Evolutionary conservation across 2,329 filamentous ascomycete species (phyloP).

Genomic region (Xylariomycetidae sp.): DNA sequence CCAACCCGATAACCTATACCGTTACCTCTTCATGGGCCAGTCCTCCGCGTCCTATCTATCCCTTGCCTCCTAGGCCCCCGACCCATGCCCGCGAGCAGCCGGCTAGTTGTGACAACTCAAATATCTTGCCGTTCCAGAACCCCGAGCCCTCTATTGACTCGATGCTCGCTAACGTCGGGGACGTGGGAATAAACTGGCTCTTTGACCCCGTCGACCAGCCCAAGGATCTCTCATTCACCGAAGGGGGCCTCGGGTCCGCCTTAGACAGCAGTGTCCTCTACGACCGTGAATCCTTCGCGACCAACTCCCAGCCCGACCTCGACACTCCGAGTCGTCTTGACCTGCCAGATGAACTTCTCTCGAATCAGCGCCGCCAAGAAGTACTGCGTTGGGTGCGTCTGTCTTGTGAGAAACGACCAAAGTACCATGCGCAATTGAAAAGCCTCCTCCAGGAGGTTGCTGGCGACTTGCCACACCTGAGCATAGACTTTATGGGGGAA

Average conservation of each 20-base stretch:
- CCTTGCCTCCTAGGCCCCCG: too few species aligned
- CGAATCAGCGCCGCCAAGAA: constrained; percentile 39
- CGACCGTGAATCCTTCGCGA: constrained; percentile 44
- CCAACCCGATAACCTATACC: too few species aligned
- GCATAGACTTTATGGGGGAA: constrained; percentile 74
- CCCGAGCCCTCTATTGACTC: constrained; percentile 28
- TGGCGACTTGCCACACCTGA: constrained; percentile 48
- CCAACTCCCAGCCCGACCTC: constrained; percentile 38
- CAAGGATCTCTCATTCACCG: constrained; percentile 41
- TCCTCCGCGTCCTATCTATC: constrained; percentile 25
- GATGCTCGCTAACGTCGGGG: too few species aligned
- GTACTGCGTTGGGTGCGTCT: constrained; percentile 14
- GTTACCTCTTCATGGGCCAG: constrained; percentile 21
- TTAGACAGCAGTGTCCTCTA: constrained; percentile 47
- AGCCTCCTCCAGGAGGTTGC: constrained; percentile 32
- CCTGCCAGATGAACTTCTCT: constrained; percentile 37
- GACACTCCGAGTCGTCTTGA: constrained; percentile 35
- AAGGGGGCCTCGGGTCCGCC: constrained; percentile 43
- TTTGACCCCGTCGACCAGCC: constrained; percentile 44
- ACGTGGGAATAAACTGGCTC: constrained; percentile 45
- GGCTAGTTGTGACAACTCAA: constrained; percentile 28
- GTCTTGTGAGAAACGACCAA: constrained; percentile 25
- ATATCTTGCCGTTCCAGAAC: constrained; percentile 28
- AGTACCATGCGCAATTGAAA: constrained; percentile 26
- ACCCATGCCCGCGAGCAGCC: too few species aligned